phyloP scores from a whole-genome alignment of 2,329 filamentous ascomycete species.

The Colletotrichum neosansevieriae region DNA sequence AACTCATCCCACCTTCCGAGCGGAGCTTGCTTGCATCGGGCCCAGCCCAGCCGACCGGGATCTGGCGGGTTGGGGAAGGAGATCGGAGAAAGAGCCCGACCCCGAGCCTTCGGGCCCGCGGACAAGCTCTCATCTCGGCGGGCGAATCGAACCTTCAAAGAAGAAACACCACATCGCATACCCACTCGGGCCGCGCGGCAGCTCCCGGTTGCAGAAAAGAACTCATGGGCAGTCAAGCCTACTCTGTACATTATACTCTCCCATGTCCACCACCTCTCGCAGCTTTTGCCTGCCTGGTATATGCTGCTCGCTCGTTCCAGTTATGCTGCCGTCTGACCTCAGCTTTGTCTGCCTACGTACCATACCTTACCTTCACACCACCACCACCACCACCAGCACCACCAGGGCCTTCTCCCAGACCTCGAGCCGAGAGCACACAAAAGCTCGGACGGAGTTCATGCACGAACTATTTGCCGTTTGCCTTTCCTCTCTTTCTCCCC shows the following conservation, averaged over 20 bases:
- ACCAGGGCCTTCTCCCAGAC: not conserved
- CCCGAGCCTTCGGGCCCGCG: slow-evolving; percentile 5
- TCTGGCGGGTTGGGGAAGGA: not conserved
- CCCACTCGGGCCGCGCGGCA: no score
- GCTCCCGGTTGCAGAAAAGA: no score
- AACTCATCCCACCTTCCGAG: not conserved
- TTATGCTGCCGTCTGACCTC: not conserved
- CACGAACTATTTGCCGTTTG: not conserved
- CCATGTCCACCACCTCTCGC: no score
- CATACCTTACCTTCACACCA: no score
- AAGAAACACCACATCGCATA: not conserved
- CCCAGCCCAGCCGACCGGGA: not conserved
- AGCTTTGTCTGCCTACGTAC: not conserved
- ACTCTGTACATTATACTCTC: no score
- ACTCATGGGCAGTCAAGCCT: no score
- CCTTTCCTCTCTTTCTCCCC: not conserved
- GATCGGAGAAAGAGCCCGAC: not conserved
- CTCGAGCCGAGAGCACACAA: no score
- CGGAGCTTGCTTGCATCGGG: not conserved
- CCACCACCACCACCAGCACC: no score
- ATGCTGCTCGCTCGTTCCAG: no score
- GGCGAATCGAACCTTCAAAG: not conserved
- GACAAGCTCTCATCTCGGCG: not conserved
- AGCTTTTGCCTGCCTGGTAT: no score
- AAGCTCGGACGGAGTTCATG: slow-evolving; percentile 24